Evolutionary conservation across 2,329 filamentous ascomycete species (phyloP), one percentile per base, ranked within the genome.

Genomic region (Alternaria sp.): DNA sequence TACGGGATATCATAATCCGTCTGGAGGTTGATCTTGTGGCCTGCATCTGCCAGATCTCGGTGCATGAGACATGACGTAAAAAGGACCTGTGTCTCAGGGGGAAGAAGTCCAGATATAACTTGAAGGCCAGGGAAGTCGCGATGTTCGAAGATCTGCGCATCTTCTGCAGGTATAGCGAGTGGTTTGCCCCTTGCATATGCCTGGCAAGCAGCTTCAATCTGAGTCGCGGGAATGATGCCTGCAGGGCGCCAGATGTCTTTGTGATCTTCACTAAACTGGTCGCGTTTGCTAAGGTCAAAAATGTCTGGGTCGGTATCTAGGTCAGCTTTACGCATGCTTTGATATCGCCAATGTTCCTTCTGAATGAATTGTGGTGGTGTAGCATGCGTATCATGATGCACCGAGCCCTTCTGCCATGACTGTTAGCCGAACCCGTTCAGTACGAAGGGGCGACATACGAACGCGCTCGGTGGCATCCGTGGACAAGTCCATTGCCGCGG

Each of bases 21-120:
- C 78, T 96, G 91, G 11, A 98, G 81, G 76, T 98, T 99, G 58
- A 94, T 98, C 76, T 91, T 87, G 76, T 98, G 93, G 11, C 81
- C 78, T 3, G 88, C 87, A 68, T 92, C 86, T 61, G 89, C 88
- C 9, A 97, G 84, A 77, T 97, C 92, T 57, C 87, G 85, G 78
- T 96, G 92, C 57, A 97, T 83, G 63, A 97, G 85, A 60, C 87
- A 89, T 45, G 88, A 88, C 2, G 97, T 85, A 7, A 98, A 84
- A 28, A 84, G 81, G 55, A 86, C 82, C 74, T 99, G 94, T 5
- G 92, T 84, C 10, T 82, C 75, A n/a, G 86, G 85, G 9, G 93
- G 90, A 10, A 98, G 80, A 9, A 98, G 82, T 22, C 86, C 85
- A 11, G 94, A 93, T 1, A 94, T 81, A 49, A 98, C 86, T 55